Evolutionary conservation across 2,329 filamentous ascomycete genomes (phyloP).

Genomic region (Torrubiella hemipterigena): DNA sequence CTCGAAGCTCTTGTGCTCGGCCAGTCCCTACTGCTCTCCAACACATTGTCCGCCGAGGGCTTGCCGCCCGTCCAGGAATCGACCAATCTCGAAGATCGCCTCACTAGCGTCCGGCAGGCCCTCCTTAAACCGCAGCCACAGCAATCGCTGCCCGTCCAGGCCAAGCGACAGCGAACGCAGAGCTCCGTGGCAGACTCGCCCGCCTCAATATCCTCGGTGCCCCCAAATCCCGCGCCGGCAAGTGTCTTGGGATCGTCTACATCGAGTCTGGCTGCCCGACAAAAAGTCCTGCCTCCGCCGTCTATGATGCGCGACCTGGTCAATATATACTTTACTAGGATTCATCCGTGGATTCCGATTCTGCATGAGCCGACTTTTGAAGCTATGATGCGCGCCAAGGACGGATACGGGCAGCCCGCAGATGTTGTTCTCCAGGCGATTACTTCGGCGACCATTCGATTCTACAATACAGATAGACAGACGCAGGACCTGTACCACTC

Average conservation of each 20-base stretch:
- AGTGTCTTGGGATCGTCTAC: background rate
- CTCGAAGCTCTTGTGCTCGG: conserved; percentile 7
- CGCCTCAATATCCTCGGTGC: background rate
- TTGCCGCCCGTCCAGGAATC: background rate
- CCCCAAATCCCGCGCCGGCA: background rate
- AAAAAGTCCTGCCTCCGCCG: conserved; percentile 4
- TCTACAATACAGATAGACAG: conserved; percentile 5
- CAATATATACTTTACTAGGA: conserved; percentile 5
- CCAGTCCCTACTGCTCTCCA: conserved; percentile 6
- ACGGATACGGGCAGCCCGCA: conserved; percentile 3
- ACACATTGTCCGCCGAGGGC: background rate
- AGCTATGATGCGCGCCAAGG: conserved; percentile 1
- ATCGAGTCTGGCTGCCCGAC: background rate
- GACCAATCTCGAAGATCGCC: conserved; percentile 3
- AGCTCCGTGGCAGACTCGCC: conserved; percentile 1
- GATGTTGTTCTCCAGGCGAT: conserved; percentile 6
- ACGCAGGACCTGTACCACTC: conserved; percentile 6
- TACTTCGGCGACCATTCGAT: conserved; percentile 6
- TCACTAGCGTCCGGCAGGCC: conserved; percentile 4
- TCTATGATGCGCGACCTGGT: conserved; percentile 6
- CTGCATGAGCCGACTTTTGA: conserved; percentile 5
- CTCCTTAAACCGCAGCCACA: conserved; percentile 5
- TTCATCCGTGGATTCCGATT: conserved; percentile 8
- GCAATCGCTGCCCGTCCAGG: background rate
- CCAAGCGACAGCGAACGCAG: conserved; percentile 1